Evolutionary conservation across 23 red algal genomes (phyloP), one percentile per base, ranked within the genome.

Genomic region (Rhodosorus marinus): DNA sequence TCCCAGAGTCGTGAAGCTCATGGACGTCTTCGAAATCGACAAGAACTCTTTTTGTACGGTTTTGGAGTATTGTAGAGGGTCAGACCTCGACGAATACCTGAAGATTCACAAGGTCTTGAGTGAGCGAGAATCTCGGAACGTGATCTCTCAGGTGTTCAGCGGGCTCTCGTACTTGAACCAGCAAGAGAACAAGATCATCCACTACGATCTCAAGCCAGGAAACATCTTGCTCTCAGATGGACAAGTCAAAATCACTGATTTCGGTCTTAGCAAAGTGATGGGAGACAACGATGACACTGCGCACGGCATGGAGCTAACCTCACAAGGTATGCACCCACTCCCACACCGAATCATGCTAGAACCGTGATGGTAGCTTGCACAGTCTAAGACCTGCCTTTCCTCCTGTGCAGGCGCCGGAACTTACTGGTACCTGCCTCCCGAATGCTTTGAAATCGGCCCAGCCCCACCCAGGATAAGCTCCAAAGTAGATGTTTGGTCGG

Each of bases 21-120:
- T 70, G 29, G 87, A 83, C 51, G 81, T 94, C 21, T 94, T 94
- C 40, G 87, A 94, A 74, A 94, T 94, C 29, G 76, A 94, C 53
- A 64, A 66, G 24, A 61, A 84, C 27, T 61, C 87, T 15, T 94
- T 94, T 42, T 94, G 87, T 64, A 94, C 87, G 9, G 87, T 94
- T 5, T 46, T 94, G 20, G 77, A 94, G 57, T 94, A 83, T 31
- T 94, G 87, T 42, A 79, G 80, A 9, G 87, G 75, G 9, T 69
- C 68, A 42, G 87, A 94, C 33, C 66, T 94, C 11, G 87, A 94
- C 51, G 54, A 64, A 8, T 57, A 94, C 55, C 51, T 94, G 20
- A 64, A 69, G 25, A 50, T 57, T 20, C 54, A 80, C 41, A 77
- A 74, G 41, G 57, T 57, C 22, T 57, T 94, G 4, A 38, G 70